Evolutionary conservation across 345 rosid species (phyloP).

Genomic region (Aegle marmelos): DNA sequence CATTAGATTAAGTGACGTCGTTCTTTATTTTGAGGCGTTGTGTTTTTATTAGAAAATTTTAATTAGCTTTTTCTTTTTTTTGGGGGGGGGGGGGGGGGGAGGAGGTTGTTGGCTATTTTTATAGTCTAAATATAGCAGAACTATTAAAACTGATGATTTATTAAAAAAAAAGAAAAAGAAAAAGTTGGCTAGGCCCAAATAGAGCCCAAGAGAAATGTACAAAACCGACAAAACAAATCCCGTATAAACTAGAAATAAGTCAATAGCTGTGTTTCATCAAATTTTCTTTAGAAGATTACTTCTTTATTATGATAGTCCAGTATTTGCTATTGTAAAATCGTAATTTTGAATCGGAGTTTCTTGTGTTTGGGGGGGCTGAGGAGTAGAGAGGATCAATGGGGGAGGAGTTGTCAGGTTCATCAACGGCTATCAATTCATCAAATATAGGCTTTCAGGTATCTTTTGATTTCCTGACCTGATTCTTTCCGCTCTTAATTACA

Average conservation of each 20-base stretch:
- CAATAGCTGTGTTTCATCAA: background rate
- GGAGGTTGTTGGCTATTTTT: too few species aligned
- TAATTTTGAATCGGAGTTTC: background rate
- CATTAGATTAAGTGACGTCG: too few species aligned
- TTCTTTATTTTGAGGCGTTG: too few species aligned
- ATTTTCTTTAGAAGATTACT: background rate
- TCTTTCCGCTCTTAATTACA: background rate
- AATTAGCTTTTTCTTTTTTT: too few species aligned
- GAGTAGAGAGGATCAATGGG: constrained; percentile 5
- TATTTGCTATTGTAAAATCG: background rate
- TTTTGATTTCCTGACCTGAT: background rate
- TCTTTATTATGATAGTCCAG: background rate
- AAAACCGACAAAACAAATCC: background rate
- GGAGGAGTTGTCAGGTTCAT: constrained; percentile 32
- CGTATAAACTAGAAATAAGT: background rate
- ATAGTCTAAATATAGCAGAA: too few species aligned
- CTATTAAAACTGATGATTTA: background rate
- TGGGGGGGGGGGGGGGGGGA: too few species aligned
- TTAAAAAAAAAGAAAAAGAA: too few species aligned
- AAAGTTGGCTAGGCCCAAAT: background rate
- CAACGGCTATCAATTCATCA: constrained; percentile 51
- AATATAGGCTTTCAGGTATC: constrained; percentile 78
- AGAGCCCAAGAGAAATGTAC: background rate
- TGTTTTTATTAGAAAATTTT: too few species aligned
- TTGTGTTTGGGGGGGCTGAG: background rate